Conservation (phyloP, 441 rosid species). For the Pelargonium fulgidum region DNA sequence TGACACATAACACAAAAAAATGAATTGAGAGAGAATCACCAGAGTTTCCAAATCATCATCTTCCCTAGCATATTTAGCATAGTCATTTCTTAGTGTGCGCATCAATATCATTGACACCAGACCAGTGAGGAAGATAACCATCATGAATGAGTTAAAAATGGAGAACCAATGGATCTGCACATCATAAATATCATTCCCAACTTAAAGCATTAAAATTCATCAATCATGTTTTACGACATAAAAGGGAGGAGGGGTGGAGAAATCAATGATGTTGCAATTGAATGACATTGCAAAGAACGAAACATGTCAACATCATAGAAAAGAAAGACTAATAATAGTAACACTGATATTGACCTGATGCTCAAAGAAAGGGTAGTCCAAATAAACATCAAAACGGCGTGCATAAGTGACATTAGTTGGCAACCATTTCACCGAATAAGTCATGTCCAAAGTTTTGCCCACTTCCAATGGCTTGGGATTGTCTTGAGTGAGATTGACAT, state of each 20-base stretch:
- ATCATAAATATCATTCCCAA: constrained; percentile 18
- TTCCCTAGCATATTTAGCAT: constrained; percentile 94
- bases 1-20: constrained; percentile 13
- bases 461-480: constrained; percentile 65
- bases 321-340: neutral
- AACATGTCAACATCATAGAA: neutral
- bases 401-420: constrained; percentile 65
- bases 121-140: constrained; percentile 98
- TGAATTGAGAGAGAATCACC: constrained; percentile 40
- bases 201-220: neutral
- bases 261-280: constrained; percentile 14
- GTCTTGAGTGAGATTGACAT: constrained; percentile 82
- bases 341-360: constrained; percentile 59
- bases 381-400: constrained; percentile 85
- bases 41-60: constrained; percentile 92
- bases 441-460: constrained; percentile 62
- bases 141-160: constrained; percentile 95
- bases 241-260: neutral
- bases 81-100: constrained; percentile 95
- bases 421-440: constrained; percentile 76
- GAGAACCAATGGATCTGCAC: constrained; percentile 98
- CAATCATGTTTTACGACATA: too few relatives aligned
- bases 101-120: constrained; percentile 95
- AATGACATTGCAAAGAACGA: constrained; percentile 26
- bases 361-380: constrained; percentile 95